Conservation (phyloP, 2,329 filamentous ascomycete genomes). For the Cercospora sp. region DNA sequence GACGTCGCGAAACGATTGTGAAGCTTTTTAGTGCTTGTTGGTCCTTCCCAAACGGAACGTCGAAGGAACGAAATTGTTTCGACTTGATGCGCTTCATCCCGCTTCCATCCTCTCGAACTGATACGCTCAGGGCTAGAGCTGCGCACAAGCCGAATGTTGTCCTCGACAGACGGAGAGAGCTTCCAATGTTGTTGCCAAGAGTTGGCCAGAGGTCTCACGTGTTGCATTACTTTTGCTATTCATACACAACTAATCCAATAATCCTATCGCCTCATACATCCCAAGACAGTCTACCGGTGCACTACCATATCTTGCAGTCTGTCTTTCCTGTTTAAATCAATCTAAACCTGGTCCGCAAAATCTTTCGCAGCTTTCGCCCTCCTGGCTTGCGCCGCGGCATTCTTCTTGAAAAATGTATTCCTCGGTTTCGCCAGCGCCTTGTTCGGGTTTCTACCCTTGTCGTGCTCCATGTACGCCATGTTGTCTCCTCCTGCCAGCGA, state of each 20-base stretch:
- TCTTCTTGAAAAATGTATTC: constrained; percentile 50
- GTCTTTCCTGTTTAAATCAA: background rate
- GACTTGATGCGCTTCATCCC: background rate
- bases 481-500: constrained; percentile 89
- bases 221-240: background rate
- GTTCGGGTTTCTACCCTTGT: constrained; percentile 44
- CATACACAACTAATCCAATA: background rate
- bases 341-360: constrained; percentile 14
- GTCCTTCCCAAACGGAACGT: background rate
- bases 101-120: background rate
- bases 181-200: background rate
- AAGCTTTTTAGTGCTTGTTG: background rate
- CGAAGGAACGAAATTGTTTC: background rate
- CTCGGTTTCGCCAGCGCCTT: constrained; percentile 49
- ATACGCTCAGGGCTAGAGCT: background rate
- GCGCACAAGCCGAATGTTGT: background rate
- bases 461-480: constrained; percentile 75
- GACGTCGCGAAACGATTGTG: background rate
- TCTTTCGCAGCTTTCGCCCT: constrained; percentile 31
- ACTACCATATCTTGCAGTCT: constrained; percentile 4
- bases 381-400: constrained; percentile 41
- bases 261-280: background rate
- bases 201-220: background rate
- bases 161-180: too few relatives aligned
- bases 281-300: background rate